These are phyloP conservation scores for Amoebophrya sp. DNA, from an alignment of 169 alveolate genomes.

Conservation along the genomic window DNA sequence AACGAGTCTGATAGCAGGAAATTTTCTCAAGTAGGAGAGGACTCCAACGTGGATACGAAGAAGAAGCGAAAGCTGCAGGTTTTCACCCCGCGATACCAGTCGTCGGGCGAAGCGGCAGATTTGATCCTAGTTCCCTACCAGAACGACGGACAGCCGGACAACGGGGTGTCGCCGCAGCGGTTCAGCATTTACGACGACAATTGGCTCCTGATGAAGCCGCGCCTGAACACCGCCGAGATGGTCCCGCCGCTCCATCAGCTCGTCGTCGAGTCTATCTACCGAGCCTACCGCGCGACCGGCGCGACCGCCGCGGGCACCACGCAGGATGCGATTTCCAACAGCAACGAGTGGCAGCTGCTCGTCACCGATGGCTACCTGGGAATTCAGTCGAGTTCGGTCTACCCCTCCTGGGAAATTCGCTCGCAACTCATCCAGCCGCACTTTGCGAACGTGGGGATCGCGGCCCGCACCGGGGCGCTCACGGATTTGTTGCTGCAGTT, in stretches of 20 bases:
- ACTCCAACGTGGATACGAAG: too few relatives aligned
- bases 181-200: background rate
- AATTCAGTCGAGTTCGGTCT: background rate
- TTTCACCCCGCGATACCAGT: too few relatives aligned
- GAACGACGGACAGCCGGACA: background rate
- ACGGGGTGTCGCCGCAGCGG: background rate
- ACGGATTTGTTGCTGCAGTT: background rate
- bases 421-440: background rate
- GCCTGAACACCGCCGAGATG: background rate
- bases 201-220: background rate
- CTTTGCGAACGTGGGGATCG: background rate
- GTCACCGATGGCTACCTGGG: background rate
- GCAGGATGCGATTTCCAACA: background rate
- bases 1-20: too few relatives aligned
- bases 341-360: constrained; percentile 12
- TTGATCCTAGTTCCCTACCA: background rate
- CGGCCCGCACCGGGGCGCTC: background rate
- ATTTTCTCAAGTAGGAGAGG: too few relatives aligned
- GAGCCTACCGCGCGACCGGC: background rate
- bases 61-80: too few relatives aligned
- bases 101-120: background rate
- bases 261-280: background rate
- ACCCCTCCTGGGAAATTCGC: background rate
- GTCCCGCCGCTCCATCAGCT: background rate
- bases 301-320: background rate